phyloP scores from a whole-genome alignment of 306 rosid genomes.

The Castanea crenata region DNA sequence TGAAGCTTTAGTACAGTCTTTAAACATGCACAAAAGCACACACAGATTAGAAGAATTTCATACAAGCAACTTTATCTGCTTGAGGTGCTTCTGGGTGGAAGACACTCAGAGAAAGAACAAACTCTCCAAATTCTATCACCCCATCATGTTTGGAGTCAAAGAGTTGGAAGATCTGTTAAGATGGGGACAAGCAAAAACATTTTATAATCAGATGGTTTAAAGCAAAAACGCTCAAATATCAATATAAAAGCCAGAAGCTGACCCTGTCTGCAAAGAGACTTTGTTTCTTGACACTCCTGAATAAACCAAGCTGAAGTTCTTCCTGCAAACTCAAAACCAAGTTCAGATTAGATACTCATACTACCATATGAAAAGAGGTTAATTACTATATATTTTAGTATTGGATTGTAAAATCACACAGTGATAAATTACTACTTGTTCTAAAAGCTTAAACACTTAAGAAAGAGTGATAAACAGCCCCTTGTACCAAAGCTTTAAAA shows the following conservation, averaged over 20 bases:
- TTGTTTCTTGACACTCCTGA: slow-evolving; percentile 42
- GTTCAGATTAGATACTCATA: not conserved
- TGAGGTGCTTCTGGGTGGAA: slow-evolving; percentile 60
- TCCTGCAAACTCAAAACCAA: slow-evolving; percentile 29
- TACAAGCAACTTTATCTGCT: slow-evolving; percentile 46
- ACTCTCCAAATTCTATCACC: slow-evolving; percentile 54
- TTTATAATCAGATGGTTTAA: not conserved
- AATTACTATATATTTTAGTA: not conserved
- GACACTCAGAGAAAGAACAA: slow-evolving; percentile 49
- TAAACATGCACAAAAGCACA: not conserved
- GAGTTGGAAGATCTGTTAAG: slow-evolving; percentile 42
- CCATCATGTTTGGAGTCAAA: slow-evolving; percentile 53
- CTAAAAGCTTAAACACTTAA: no score
- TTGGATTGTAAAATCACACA: not conserved
- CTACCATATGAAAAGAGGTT: not conserved
- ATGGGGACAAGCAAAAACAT: not conserved
- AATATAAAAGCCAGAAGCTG: not conserved
- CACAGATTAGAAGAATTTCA: slow-evolving; percentile 8
- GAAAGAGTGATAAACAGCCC: no score
- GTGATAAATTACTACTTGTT: not conserved
- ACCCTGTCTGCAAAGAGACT: slow-evolving; percentile 51
- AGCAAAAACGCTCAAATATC: not conserved
- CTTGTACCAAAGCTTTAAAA: no score
- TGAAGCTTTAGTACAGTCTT: slow-evolving; percentile 11
- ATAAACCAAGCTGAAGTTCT: slow-evolving; percentile 57